Base-by-base conservation (phyloP, 2,329 filamentous ascomycete species). In the Hymenoscyphus scutula region DNA sequence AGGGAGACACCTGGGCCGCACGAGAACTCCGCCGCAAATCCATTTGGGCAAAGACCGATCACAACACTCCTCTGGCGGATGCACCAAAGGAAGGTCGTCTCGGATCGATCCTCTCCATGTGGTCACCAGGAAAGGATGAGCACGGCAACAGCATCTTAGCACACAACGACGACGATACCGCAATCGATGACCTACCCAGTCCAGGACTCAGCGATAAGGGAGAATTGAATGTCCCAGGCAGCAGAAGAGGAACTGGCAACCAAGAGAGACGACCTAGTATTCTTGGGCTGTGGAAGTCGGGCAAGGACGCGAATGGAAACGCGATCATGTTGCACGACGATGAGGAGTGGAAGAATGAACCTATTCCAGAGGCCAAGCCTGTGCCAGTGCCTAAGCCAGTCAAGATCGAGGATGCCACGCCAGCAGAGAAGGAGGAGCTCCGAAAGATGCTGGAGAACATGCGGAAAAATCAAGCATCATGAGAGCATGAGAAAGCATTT, bases 251-350 rank as follows among this genome's bases (percentile, higher is more conserved):
- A 32, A 59, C 41, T 11, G 41, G 13, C 38, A 37, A 53, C 17
- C 48, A 58, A 48, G 60, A 62, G 8, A 38, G 60, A 55, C 55
- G 60, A 10, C 54, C 54, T 13, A 62, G 60, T 37, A 59, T 62
- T 19, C 48, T 62, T n/a, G 23, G 45, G 25, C 45, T 62, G 60
- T 62, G 60, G 60, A 37, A 19, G 2, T 19, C 56, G 3, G 56
- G 56, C 13, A 62, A 41, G n/a, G 60, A 62, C n/a, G 34, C 29
- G 34, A 15, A 62, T 45, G 60, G 60, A 8, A 58, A 59, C 3
- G 19, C 23, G 3, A 38, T 62, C 23, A 62, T 62, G 45, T 29
- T 54, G 19, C 56, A 59, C 37, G 60, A 62, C 25, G 60, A 62
- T 23, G 56, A 58, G 30, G 60, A 62, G 34, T 62, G 55, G 60